Conservation (phyloP, 169 alveolate genomes). For the Plasmodium fragile region DNA sequence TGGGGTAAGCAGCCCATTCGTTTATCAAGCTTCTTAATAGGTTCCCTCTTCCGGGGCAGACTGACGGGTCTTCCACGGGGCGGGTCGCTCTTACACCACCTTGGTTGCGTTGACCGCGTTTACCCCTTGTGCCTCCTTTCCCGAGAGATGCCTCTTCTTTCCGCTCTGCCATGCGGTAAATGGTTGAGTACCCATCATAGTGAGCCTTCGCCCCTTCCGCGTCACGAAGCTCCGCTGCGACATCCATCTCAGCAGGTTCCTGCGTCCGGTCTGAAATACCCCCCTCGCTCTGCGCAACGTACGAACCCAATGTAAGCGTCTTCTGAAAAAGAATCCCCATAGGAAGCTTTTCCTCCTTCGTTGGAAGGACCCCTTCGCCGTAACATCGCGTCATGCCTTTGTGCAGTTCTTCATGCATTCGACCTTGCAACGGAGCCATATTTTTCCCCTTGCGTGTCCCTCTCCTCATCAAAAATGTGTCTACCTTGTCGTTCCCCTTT, state of each 20-base stretch:
- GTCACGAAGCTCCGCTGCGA: not conserved
- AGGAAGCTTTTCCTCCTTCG: not conserved
- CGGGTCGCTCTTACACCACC: no score
- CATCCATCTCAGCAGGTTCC: not conserved
- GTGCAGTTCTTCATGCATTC: not conserved
- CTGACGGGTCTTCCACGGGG: not conserved
- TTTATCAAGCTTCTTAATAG: not conserved
- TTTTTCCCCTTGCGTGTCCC: not conserved
- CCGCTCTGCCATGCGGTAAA: not conserved
- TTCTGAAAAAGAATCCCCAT: not conserved
- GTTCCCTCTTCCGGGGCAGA: not conserved
- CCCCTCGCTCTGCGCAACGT: not conserved
- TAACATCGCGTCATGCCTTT: not conserved
- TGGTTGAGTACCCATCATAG: not conserved
- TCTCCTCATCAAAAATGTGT: not conserved
- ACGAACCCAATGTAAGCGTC: not conserved
- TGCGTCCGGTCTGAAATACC: not conserved
- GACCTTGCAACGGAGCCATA: not conserved
- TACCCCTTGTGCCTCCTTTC: not conserved
- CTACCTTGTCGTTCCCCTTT: not conserved
- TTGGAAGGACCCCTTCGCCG: not conserved
- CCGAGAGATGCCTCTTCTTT: not conserved
- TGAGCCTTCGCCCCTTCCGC: not conserved
- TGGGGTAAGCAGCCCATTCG: not conserved
- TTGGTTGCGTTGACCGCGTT: not conserved